These are phyloP conservation scores for Trametes pubescens DNA, from an alignment of 1,284 basidiomycete genomes.

Conservation along the genomic window DNA sequence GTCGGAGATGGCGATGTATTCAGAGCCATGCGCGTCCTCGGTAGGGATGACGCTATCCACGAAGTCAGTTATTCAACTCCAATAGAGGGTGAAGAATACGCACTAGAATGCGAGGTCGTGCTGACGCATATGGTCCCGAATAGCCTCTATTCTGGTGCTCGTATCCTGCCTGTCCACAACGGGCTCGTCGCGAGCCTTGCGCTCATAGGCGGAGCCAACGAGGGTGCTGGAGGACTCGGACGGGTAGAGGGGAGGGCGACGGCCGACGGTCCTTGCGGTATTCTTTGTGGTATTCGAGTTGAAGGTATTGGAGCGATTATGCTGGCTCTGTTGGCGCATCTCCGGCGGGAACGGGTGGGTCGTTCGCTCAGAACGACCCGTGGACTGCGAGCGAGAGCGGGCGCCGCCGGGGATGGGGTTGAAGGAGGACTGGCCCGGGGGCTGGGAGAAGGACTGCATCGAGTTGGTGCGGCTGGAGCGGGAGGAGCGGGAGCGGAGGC, in stretches of 20 bases:
- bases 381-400: constrained; percentile 23
- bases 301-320: constrained; percentile 40
- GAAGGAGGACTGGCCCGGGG: constrained; percentile 33
- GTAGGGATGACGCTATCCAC: constrained; percentile 71
- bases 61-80: constrained; percentile 22
- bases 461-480: constrained; percentile 43
- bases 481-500: constrained; percentile 39
- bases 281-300: constrained; percentile 38
- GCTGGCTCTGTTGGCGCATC: constrained; percentile 7
- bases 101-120: constrained; percentile 88
- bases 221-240: constrained; percentile 75
- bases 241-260: constrained; percentile 55
- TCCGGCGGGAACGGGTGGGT: constrained; percentile 26
- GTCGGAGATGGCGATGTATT: constrained; percentile 85
- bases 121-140: constrained; percentile 76
- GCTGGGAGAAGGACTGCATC: constrained; percentile 32
- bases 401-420: constrained; percentile 20
- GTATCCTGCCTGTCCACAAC: constrained; percentile 65
- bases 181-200: constrained; percentile 73
- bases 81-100: constrained; percentile 44
- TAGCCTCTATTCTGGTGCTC: constrained; percentile 64
- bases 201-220: constrained; percentile 71
- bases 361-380: constrained; percentile 27
- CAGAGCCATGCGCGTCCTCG: constrained; percentile 91
- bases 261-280: constrained; percentile 24